These are phyloP conservation scores for Calycina marina DNA, from an alignment of 2,329 filamentous ascomycete genomes.

Conservation along the genomic window DNA sequence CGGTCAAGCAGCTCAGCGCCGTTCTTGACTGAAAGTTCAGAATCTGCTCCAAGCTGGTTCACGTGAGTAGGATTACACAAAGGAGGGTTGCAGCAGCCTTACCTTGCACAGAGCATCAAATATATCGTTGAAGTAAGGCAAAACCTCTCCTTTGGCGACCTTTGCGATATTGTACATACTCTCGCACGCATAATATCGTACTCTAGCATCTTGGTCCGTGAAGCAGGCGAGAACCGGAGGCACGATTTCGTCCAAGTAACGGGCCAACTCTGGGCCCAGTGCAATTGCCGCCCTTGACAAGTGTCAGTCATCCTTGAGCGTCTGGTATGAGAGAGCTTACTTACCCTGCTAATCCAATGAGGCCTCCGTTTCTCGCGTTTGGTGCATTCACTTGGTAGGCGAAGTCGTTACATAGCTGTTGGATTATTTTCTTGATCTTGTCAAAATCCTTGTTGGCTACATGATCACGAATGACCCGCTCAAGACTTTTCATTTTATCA, in stretches of 20 bases:
- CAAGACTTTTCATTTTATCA: constrained; percentile 44
- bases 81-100: constrained; percentile 13
- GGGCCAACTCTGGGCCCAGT: constrained; percentile 57
- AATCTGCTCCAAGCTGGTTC: constrained; percentile 75
- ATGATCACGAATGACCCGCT: constrained; percentile 78
- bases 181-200: constrained; percentile 96
- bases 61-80: constrained; percentile 5
- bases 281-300: neutral
- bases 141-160: constrained; percentile 92
- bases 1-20: constrained; percentile 90
- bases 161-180: constrained; percentile 99
- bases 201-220: constrained; percentile 91
- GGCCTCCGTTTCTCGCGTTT: constrained; percentile 86
- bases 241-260: constrained; percentile 85
- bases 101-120: constrained; percentile 97
- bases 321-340: neutral
- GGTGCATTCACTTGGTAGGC: constrained; percentile 95
- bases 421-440: constrained; percentile 72
- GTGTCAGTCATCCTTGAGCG: neutral
- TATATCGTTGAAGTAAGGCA: constrained; percentile 96
- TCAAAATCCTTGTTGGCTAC: constrained; percentile 63
- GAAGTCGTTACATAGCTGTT: constrained; percentile 94
- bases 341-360: constrained; percentile 78
- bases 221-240: constrained; percentile 96
- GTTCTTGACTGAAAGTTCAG: constrained; percentile 94